Evolutionary conservation across 768 basidiomycete genomes (phyloP), one percentile per base, ranked within the genome.

Genomic region (Suillus plorans): DNA sequence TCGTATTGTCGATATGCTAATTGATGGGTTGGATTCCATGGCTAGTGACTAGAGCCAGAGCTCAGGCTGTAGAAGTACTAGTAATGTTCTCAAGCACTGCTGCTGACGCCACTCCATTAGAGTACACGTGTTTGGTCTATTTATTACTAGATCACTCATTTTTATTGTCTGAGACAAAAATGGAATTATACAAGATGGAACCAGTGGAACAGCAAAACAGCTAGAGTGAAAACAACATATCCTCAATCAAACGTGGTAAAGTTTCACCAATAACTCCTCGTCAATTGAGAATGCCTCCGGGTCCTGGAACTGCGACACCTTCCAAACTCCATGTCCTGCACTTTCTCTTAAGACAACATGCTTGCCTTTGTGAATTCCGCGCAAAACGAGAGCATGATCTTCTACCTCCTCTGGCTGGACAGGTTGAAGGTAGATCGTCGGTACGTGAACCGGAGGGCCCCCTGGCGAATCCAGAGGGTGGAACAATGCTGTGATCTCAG

Each of bases 341-440:
- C 69, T 68, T 63, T 82, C 78, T 42, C 81, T 72, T 64, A 87
- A 73, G 47, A 83, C 77, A 64, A 86, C 80, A 62, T 80, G 73
- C 25, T 71, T 72, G 20, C 84, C 85, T 67, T 76, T 82, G 44
- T 74, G 66, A 22, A 69, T 63, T 1, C 85, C 87, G 6, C 79
- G 77, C 61, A 87, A 73, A 25, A 81, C 79, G 49, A 89, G 65
- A 6, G 86, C 88, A 45, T 79, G 80, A 50, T 88, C 82, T 9
- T 79, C 81, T 50, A 73, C 76, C 14, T 68, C 62, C 2, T 67
- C 64, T 0, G 85, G 84, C 16, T 66, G 72, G 9, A 83, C 71
- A 5, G 84, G 81, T 3, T 67, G 71, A 31, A 86, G 74, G 62
- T 82, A 84, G 52, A 70, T 73, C 64, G 80, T 74, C 25, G 80